Evolutionary conservation across 768 basidiomycete genomes (phyloP), one percentile per base, ranked within the genome.

Genomic region (Phanerochaete sordida): DNA sequence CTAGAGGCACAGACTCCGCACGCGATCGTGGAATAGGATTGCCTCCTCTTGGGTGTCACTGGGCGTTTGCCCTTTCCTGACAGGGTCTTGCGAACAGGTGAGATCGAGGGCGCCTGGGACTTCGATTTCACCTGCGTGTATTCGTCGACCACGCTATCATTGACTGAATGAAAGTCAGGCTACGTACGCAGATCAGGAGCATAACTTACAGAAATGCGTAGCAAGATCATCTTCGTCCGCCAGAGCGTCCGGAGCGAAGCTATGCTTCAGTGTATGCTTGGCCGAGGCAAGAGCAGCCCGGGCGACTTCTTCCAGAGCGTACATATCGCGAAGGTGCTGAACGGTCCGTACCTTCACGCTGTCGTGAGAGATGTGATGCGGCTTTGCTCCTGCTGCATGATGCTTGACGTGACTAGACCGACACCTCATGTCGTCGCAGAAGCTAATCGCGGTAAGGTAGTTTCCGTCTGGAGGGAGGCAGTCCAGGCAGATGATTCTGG

Each of bases 361-460:
- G 49, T 65, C 62, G 50, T 67, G 68, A n/a, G 56, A 57, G 15
- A 62, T 56, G 15, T 35, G 16, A 39, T 67, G 65, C 2, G 61
- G 54, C 7, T 35, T 26, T 2, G 33, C 23, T 12, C 57, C 16
- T 27, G 64, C 16, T 5, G 30, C 39, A 2, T 59, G 43, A 3
- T 39, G 53, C 23, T 61, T 56, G 44, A 63, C 53, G n/a, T 28
- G 46, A 5, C 46, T 48, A 2, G 49, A 33, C 24, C 58, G 24
- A 57, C 64, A 69, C 1, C 45, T 37, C 33, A 59, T 48, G 44
- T 65, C 56, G 59, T 66, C 62, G 53, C 66, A 68, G 58, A 66
- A 62, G 61, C 68, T 65, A 57, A 67, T 27, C 1, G 66, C 65
- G 21, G 50, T 47, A 0, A n/a, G 1, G 28, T 48, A 48, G 28